Percentiles rank a stretch among this genome's conserved stretches.
Evolutionary conservation across 2,329 filamentous ascomycete genomes (phyloP).

Genomic region (Colletotrichum magnum): DNA sequence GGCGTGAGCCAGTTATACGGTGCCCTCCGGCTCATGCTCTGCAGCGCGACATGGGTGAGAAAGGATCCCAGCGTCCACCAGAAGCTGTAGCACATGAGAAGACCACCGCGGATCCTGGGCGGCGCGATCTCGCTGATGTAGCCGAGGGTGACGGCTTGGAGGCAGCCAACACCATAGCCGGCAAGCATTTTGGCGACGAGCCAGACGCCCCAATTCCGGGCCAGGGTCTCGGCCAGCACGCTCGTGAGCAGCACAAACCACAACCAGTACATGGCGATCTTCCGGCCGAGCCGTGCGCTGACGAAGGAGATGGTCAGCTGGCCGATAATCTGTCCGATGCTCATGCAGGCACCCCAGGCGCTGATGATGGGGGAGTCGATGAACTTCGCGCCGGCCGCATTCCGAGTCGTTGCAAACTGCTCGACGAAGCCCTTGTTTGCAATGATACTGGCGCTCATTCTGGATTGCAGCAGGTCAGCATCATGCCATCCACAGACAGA

Average conservation of each 20-base stretch:
- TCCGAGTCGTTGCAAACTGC: slow-evolving; percentile 49
- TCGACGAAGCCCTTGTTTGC: slow-evolving; percentile 56
- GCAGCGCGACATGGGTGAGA: slow-evolving; percentile 57
- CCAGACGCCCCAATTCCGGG: slow-evolving; percentile 56
- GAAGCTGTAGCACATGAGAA: slow-evolving; percentile 57
- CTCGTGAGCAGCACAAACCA: slow-evolving; percentile 51
- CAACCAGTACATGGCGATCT: slow-evolving; percentile 48
- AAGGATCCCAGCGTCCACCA: slow-evolving; percentile 62
- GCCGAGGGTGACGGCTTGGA: slow-evolving; percentile 57
- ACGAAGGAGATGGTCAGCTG: slow-evolving; percentile 48
- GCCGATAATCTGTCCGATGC: slow-evolving; percentile 55
- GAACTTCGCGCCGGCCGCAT: slow-evolving; percentile 44
- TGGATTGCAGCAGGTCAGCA: slow-evolving; percentile 21
- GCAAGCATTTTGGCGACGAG: slow-evolving; percentile 51
- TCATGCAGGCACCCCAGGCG: slow-evolving; percentile 55
- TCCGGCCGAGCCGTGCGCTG: slow-evolving; percentile 47
- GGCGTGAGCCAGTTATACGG: slow-evolving; percentile 54
- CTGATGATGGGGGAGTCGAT: slow-evolving; percentile 53
- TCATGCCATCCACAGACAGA: not conserved
- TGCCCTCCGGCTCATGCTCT: slow-evolving; percentile 49
- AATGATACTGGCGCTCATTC: slow-evolving; percentile 53
- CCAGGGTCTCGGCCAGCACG: slow-evolving; percentile 53
- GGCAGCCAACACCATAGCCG: slow-evolving; percentile 57
- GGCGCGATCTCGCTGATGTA: slow-evolving; percentile 60
- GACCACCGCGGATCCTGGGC: slow-evolving; percentile 54